Conservation (phyloP, 176 grass and related monocot genomes). For the Aegilops tauschii region DNA sequence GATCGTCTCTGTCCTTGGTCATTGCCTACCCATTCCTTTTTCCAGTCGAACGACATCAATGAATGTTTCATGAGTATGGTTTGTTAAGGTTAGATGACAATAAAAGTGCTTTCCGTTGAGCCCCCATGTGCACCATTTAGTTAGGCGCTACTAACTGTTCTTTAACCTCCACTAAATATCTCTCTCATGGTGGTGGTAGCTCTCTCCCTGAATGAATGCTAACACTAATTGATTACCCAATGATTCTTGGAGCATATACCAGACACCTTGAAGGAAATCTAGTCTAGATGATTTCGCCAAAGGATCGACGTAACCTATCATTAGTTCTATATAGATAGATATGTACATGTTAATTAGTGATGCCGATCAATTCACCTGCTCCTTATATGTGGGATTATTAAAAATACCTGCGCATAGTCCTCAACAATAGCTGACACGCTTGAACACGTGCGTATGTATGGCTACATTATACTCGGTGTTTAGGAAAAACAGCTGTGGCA, state of each 20-base stretch:
- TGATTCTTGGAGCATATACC: neutral
- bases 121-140: conserved; percentile 35
- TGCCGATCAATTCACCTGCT: too few species aligned
- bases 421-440: too few species aligned
- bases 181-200: neutral
- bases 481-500: too few species aligned
- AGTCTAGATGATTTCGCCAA: neutral
- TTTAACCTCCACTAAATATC: neutral
- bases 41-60: conserved; percentile 11
- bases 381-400: too few species aligned
- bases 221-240: neutral
- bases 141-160: neutral
- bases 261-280: neutral
- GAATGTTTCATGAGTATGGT: conserved; percentile 9
- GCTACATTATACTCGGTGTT: too few species aligned
- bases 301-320: neutral
- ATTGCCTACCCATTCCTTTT: neutral
- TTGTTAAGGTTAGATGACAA: neutral
- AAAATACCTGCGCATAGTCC: too few species aligned
- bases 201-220: neutral
- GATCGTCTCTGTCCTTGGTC: too few species aligned
- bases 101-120: conserved; percentile 12
- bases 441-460: too few species aligned
- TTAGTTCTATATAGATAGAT: neutral
- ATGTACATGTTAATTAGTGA: too few species aligned